These are phyloP conservation scores for Trametes sp. DNA, from an alignment of 1,284 basidiomycete species.

Conservation along the genomic window DNA sequence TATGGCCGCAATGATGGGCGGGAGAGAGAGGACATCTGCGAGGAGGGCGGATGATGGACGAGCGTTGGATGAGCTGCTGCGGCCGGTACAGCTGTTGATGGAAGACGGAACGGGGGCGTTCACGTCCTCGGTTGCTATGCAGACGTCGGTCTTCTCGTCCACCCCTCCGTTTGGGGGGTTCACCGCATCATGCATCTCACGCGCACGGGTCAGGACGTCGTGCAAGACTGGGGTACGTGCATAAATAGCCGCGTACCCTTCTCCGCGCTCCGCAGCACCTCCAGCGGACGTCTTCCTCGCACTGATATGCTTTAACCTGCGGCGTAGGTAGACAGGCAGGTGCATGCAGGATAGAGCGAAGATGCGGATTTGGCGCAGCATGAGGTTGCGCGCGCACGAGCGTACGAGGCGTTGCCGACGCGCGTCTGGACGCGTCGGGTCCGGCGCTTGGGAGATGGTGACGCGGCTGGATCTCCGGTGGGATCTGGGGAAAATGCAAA, in stretches of 20 bases:
- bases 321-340: not conserved
- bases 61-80: conserved; percentile 3
- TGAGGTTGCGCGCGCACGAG: not conserved
- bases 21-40: not conserved
- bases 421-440: not conserved
- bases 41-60: not conserved
- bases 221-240: conserved; percentile 22
- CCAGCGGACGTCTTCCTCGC: not conserved
- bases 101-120: not conserved
- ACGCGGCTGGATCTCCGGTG: conserved; percentile 58
- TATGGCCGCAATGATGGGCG: not conserved
- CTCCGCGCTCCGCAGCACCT: conserved; percentile 21
- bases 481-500: conserved; percentile 47
- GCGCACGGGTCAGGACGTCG: not conserved
- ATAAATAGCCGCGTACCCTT: conserved; percentile 25
- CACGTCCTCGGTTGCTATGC: conserved; percentile 31
- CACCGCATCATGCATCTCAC: conserved; percentile 18
- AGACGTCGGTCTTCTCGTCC: conserved; percentile 25
- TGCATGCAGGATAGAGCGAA: conserved; percentile 6
- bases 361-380: too few species aligned
- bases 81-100: conserved; percentile 8
- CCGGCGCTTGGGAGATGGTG: conserved; percentile 20
- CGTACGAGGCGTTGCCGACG: not conserved
- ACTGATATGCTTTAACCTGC: not conserved
- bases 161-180: conserved; percentile 22